Evolutionary conservation across 2,329 filamentous ascomycete species (phyloP), one percentile per base, ranked within the genome.

Genomic region (Eurotiales sp.): DNA sequence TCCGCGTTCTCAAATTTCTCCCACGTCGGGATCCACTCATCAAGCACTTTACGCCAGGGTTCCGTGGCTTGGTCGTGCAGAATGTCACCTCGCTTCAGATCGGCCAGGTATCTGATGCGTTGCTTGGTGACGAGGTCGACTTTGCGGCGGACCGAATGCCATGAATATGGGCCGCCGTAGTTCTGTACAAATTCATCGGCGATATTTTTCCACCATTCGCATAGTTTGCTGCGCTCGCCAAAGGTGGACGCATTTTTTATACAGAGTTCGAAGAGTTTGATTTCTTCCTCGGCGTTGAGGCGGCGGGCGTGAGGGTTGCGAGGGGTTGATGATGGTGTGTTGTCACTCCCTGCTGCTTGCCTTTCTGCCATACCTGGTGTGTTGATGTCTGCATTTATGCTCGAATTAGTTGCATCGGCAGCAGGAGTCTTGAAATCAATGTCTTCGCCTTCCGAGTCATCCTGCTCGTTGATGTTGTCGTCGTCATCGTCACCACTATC

Each of bases 21-120:
- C 70, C 70, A 72, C 11, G 66, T 68, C 3, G 70, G 70, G 32
- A 72, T 66, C 69, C 69, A 72, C n/a, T 62, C 57, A 55, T 72
- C 70, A 4, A 72, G 60, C 1, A 64, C 68, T 8, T 59, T 63
- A 40, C 68, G 64, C 68, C 69, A 71, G 23, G 64, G 60, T n/a
- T 64, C 65, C 52, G 71, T 69, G 45, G 67, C 65, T 34, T 61
- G 47, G 43, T 69, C 68, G 32, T 65, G 61, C 37, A 50, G 22
- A 22, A 43, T 34, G 3, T 41, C 37, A 2, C 45, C 42, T 11
- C 62, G 60, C 36, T 60, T 61, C 55, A 66, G 61, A 2, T 70
- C 69, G 8, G 67, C 63, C 0, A 71, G 60, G 42, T 67, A 69
- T 54, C 71, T 68, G 51, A 71, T 67, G 8, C 70, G 64, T 55